phyloP scores from a whole-genome alignment of 768 basidiomycete genomes.

The Suillus bovinus region DNA sequence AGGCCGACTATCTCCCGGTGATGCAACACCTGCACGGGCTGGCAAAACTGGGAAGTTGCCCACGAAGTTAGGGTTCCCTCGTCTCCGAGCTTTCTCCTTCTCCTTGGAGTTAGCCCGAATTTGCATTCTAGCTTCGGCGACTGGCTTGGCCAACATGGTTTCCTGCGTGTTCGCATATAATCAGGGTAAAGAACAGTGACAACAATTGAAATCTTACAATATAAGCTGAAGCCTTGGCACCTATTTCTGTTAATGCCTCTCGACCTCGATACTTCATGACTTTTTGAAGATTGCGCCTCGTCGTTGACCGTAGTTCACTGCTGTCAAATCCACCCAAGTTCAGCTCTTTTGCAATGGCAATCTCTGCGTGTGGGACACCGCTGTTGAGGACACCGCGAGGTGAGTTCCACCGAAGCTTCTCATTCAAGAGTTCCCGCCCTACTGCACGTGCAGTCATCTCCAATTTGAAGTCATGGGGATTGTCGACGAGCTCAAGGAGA shows the following conservation, averaged over 20 bases:
- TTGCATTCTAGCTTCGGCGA: conserved; percentile 49
- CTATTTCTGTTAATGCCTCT: conserved; percentile 48
- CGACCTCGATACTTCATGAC: conserved; percentile 58
- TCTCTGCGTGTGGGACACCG: conserved; percentile 46
- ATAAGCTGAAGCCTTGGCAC: conserved; percentile 59
- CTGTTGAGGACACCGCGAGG: conserved; percentile 50
- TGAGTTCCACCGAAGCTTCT: conserved; percentile 47
- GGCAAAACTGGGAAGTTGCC: conserved; percentile 25
- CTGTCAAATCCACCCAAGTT: conserved; percentile 37
- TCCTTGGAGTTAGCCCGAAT: conserved; percentile 35
- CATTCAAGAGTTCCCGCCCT: conserved; percentile 77
- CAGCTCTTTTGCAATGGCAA: conserved; percentile 52
- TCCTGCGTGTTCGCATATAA: conserved; percentile 44
- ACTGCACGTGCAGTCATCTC: conserved; percentile 88
- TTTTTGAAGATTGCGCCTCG: conserved; percentile 77
- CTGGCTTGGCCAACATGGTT: conserved; percentile 63
- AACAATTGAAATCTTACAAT: conserved; percentile 50
- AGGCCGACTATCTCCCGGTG: conserved; percentile 57
- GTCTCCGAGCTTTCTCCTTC: conserved; percentile 27
- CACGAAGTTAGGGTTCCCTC: conserved; percentile 21
- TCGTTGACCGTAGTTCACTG: conserved; percentile 57
- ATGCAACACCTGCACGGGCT: conserved; percentile 52
- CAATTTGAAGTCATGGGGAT: conserved; percentile 82
- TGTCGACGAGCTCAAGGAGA: conserved; percentile 93
- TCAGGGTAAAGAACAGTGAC: conserved; percentile 7